Conservation (phyloP, 805 yeast species). For the Teunomyces kruisii region DNA sequence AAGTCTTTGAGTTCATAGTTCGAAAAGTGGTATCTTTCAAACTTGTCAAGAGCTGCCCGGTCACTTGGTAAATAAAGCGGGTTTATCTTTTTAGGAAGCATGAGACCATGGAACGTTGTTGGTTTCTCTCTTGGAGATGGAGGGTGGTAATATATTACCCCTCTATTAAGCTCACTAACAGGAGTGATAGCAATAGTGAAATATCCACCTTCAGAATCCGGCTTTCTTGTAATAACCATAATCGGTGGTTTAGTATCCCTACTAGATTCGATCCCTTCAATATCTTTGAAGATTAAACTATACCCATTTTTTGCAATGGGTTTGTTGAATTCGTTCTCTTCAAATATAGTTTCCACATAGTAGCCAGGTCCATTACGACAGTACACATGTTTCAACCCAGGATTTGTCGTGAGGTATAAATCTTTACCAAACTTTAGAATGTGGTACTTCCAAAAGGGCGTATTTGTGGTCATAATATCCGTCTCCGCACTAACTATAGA, state of each 20-base stretch:
- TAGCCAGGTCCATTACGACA: slow-evolving; percentile 65
- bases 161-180: slow-evolving; percentile 6
- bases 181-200: slow-evolving; percentile 26
- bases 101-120: slow-evolving; percentile 23
- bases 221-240: slow-evolving; percentile 26
- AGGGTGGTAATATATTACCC: slow-evolving; percentile 4
- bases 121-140: slow-evolving; percentile 3
- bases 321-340: slow-evolving; percentile 12
- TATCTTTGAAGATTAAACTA: slow-evolving; percentile 26
- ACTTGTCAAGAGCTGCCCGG: slow-evolving; percentile 6
- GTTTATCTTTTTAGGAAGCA: slow-evolving; percentile 24
- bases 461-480: slow-evolving; percentile 4
- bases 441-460: slow-evolving; percentile 64
- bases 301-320: slow-evolving; percentile 20
- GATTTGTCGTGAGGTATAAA: slow-evolving; percentile 65
- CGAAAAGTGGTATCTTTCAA: slow-evolving; percentile 8
- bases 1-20: slow-evolving; percentile 30
- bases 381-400: slow-evolving; percentile 56
- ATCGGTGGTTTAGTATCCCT: slow-evolving; percentile 19
- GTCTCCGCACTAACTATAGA: slow-evolving; percentile 10
- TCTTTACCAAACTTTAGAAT: slow-evolving; percentile 53
- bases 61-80: slow-evolving; percentile 22
- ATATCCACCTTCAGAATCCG: slow-evolving; percentile 28
- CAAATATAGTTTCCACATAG: slow-evolving; percentile 43
- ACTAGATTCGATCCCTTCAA: slow-evolving; percentile 15